These are phyloP conservation scores for Epichloe aotearoae DNA, from an alignment of 2,329 filamentous ascomycete genomes.

Conservation along the genomic window DNA sequence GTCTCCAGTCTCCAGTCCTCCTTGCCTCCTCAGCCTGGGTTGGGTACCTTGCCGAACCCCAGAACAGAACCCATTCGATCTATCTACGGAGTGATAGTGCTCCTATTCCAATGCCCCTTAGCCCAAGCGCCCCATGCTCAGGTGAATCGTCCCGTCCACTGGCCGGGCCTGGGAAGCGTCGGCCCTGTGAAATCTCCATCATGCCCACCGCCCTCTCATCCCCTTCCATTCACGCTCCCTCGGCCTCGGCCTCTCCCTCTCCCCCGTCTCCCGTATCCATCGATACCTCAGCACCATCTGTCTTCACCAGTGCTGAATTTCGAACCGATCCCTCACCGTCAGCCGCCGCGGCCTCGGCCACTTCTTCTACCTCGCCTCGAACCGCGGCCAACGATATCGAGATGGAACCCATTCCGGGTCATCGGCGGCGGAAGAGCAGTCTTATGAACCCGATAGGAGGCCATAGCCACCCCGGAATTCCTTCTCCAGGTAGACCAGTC, in stretches of 20 bases:
- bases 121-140: constrained; percentile 2
- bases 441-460: constrained; percentile 28
- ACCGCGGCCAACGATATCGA: constrained; percentile 32
- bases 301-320: background rate
- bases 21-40: background rate
- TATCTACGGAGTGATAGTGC: background rate
- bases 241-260: background rate
- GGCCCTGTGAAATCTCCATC: constrained; percentile 4
- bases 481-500: constrained; percentile 9
- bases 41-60: constrained; percentile 1
- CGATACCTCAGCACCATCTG: background rate
- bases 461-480: constrained; percentile 10
- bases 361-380: constrained; percentile 7
- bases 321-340: constrained; percentile 1
- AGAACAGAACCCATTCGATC: background rate
- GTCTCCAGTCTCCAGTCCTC: background rate
- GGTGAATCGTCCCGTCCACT: background rate
- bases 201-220: constrained; percentile 6
- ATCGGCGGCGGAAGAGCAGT: constrained; percentile 43
- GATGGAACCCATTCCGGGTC: constrained; percentile 41
- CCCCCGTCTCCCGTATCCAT: background rate
- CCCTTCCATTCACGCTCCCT: background rate
- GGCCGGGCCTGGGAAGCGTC: constrained; percentile 3
- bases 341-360: constrained; percentile 6
- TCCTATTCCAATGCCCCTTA: background rate